phyloP scores from a whole-genome alignment of 208 protist species.

The Crithidia bombi region DNA sequence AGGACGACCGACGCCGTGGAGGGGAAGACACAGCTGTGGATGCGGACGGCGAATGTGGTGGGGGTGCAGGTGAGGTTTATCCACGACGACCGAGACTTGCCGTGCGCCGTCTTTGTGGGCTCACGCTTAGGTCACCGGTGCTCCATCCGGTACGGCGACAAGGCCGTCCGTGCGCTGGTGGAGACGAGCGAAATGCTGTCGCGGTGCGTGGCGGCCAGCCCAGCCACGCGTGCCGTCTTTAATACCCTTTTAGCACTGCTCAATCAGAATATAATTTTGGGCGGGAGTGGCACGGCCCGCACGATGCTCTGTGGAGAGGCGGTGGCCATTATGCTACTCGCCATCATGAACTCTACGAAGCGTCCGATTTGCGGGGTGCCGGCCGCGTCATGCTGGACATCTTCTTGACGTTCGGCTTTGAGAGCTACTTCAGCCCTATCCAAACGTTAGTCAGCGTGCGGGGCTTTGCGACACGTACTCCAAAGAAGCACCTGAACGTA shows the following conservation, averaged over 20 bases:
- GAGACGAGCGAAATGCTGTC: slow-evolving; percentile 26
- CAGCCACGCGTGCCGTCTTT: slow-evolving; percentile 24
- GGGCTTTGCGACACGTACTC: slow-evolving; percentile 23
- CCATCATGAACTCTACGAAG: slow-evolving; percentile 50
- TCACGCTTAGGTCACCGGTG: slow-evolving; percentile 35
- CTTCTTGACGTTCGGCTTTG: slow-evolving; percentile 53
- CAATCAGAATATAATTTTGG: slow-evolving; percentile 51
- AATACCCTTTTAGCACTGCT: slow-evolving; percentile 39
- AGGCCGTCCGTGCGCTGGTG: slow-evolving; percentile 22
- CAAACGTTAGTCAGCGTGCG: slow-evolving; percentile 30
- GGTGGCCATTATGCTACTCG: slow-evolving; percentile 43
- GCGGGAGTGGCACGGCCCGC: slow-evolving; percentile 34
- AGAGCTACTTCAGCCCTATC: slow-evolving; percentile 43
- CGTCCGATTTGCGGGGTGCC: slow-evolving; percentile 30
- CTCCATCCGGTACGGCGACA: slow-evolving; percentile 43
- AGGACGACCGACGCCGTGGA: slow-evolving; percentile 11
- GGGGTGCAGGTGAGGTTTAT: slow-evolving; percentile 39
- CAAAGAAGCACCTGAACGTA: slow-evolving; percentile 41
- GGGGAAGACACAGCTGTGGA: slow-evolving; percentile 26
- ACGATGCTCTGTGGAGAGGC: slow-evolving; percentile 44
- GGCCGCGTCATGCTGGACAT: slow-evolving; percentile 48
- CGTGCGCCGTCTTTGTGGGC: slow-evolving; percentile 41
- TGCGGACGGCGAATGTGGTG: slow-evolving; percentile 13
- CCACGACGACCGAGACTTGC: slow-evolving; percentile 38
- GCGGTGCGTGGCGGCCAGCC: slow-evolving; percentile 18